Conservation (phyloP, 177 flowering plant species). For the Vitis hybrid region DNA sequence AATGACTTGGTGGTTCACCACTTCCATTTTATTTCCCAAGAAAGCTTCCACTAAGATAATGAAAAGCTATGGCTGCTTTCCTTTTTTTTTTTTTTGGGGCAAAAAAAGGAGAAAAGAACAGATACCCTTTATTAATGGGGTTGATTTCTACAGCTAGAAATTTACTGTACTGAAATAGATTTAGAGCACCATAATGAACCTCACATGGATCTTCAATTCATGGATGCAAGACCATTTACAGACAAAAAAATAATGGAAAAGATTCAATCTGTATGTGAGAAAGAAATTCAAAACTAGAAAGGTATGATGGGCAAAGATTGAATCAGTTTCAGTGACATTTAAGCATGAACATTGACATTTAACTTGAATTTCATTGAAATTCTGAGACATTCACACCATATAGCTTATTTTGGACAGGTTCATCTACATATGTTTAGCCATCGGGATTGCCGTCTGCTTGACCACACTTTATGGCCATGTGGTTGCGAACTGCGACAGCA, state of each 20-base stretch:
- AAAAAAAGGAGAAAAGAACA: too few relatives aligned
- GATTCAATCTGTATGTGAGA: background rate
- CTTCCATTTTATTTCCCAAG: too few relatives aligned
- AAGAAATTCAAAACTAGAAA: background rate
- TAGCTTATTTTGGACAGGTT: constrained; percentile 41
- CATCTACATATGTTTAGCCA: constrained; percentile 42
- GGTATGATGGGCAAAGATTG: too few relatives aligned
- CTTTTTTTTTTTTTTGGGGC: too few relatives aligned
- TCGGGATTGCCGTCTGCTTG: constrained; percentile 51
- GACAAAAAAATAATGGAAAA: background rate
- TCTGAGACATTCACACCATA: background rate
- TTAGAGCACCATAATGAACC: background rate
- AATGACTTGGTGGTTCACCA: too few relatives aligned
- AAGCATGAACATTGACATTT: too few relatives aligned
- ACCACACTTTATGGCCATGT: constrained; percentile 43
- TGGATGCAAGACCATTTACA: background rate
- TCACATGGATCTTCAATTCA: background rate
- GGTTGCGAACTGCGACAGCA: constrained; percentile 30
- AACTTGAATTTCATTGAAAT: background rate
- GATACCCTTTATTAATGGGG: too few relatives aligned
- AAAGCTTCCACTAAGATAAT: too few relatives aligned
- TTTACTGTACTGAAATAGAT: too few relatives aligned
- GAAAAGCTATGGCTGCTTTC: too few relatives aligned
- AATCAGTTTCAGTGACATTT: too few relatives aligned
- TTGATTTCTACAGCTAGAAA: too few relatives aligned